Conservation (phyloP, 495 filamentous ascomycete genomes). For the Mytilinidion resinicola region DNA sequence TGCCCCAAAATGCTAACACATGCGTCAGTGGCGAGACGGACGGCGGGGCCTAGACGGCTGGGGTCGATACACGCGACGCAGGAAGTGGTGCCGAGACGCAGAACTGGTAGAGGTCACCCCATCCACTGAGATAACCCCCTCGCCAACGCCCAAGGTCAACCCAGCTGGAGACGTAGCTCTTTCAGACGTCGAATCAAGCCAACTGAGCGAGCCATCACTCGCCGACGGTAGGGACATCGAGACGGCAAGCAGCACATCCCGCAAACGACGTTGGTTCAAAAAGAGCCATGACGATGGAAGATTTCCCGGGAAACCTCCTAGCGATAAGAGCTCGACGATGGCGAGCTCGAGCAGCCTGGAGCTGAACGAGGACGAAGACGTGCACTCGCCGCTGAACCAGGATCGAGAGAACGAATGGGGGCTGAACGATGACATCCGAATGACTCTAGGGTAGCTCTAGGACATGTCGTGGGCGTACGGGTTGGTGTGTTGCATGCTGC, state of each 20-base stretch:
- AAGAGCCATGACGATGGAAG: neutral
- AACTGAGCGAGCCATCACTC: conserved; percentile 24
- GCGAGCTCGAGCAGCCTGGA: conserved; percentile 32
- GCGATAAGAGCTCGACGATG: conserved; percentile 32
- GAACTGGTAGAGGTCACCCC: conserved; percentile 75
- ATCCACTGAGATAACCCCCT: conserved; percentile 38
- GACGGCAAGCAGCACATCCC: conserved; percentile 34
- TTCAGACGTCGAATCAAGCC: conserved; percentile 11
- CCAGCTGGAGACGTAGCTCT: conserved; percentile 16
- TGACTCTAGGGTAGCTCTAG: conserved; percentile 29
- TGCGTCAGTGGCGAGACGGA: conserved; percentile 77
- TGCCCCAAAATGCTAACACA: conserved; percentile 9
- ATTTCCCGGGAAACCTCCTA: neutral
- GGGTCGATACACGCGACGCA: conserved; percentile 86
- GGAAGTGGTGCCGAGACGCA: conserved; percentile 95
- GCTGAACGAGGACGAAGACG: conserved; percentile 44
- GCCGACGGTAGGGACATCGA: conserved; percentile 15
- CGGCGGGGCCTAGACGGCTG: conserved; percentile 84
- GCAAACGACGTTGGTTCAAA: conserved; percentile 24
- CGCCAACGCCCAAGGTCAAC: conserved; percentile 34
- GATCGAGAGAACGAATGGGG: conserved; percentile 51
- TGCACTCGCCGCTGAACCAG: conserved; percentile 35
- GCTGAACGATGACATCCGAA: conserved; percentile 50
- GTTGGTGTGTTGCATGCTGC: neutral
- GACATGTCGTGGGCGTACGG: neutral